Percentiles rank a stretch among this genome's conserved stretches.
These are phyloP conservation scores for Malus hybrid DNA, from an alignment of 331 rosid genomes.

Conservation along the genomic window DNA sequence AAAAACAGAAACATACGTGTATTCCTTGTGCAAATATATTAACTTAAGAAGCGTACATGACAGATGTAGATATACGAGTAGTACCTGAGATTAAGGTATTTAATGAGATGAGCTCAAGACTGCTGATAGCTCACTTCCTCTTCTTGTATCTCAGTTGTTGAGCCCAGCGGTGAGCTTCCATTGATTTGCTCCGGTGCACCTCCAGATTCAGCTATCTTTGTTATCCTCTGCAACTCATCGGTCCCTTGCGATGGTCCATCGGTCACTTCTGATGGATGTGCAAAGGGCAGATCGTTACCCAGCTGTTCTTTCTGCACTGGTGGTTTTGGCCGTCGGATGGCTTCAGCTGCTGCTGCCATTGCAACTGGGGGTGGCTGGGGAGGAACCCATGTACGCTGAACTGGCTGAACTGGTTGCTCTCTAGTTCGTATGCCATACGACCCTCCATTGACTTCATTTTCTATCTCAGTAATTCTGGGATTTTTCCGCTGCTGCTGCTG, in stretches of 20 bases:
- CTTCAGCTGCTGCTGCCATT: constrained; percentile 87
- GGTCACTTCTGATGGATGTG: constrained; percentile 36
- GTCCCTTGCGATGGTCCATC: constrained; percentile 32
- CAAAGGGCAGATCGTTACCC: constrained; percentile 30
- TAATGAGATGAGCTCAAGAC: background rate
- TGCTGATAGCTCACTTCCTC: constrained; percentile 14
- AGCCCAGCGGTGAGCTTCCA: constrained; percentile 16
- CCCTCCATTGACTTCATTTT: constrained; percentile 30
- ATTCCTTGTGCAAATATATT: background rate
- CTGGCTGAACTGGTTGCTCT: constrained; percentile 18
- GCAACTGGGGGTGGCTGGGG: constrained; percentile 90
- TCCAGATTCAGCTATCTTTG: constrained; percentile 41
- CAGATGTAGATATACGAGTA: background rate
- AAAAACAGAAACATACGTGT: background rate
- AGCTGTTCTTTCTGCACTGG: constrained; percentile 45
- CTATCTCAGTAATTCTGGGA: constrained; percentile 52
- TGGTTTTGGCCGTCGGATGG: constrained; percentile 77
- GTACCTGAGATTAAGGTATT: constrained; percentile 7
- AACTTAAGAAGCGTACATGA: no score
- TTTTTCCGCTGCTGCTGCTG: constrained; percentile 54
- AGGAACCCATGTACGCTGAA: constrained; percentile 73
- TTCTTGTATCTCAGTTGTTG: constrained; percentile 45
- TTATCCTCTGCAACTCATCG: constrained; percentile 36
- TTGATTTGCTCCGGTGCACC: constrained; percentile 30
- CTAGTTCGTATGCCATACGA: constrained; percentile 27